phyloP scores from a whole-genome alignment of 1,284 basidiomycete species.

The Cryptococcus deneoformans region DNA sequence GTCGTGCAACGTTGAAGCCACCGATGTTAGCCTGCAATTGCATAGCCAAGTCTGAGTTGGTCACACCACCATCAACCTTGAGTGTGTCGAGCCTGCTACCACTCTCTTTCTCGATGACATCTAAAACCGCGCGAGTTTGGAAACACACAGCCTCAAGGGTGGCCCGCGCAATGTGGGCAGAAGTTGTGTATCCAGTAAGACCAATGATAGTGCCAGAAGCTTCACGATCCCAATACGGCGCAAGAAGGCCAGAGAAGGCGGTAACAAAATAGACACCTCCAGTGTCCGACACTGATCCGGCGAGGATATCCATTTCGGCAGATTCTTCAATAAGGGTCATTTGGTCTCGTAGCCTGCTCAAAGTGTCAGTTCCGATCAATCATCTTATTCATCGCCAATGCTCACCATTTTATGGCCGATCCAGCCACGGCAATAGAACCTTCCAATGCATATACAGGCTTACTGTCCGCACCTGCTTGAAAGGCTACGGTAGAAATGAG shows the following conservation, averaged over 20 bases:
- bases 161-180: constrained; percentile 88
- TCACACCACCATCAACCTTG: constrained; percentile 94
- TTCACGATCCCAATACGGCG: constrained; percentile 57
- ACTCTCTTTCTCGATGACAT: constrained; percentile 84
- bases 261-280: constrained; percentile 98
- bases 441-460: constrained; percentile 89
- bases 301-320: constrained; percentile 79
- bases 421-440: constrained; percentile 95
- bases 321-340: constrained; percentile 79
- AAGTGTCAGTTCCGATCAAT: constrained; percentile 1
- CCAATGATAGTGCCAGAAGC: constrained; percentile 48
- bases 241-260: constrained; percentile 87
- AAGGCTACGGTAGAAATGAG: constrained; percentile 91
- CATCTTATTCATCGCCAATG: background rate
- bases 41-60: constrained; percentile 76
- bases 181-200: constrained; percentile 87
- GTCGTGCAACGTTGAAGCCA: constrained; percentile 86
- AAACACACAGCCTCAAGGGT: constrained; percentile 78
- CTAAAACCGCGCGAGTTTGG: constrained; percentile 87
- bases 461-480: constrained; percentile 73
- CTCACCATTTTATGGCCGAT: constrained; percentile 85
- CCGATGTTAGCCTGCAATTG: constrained; percentile 88
- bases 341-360: constrained; percentile 74
- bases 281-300: constrained; percentile 70
- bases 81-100: constrained; percentile 68